Conservation (phyloP, 345 rosid genomes). For the Theobroma cacao region DNA sequence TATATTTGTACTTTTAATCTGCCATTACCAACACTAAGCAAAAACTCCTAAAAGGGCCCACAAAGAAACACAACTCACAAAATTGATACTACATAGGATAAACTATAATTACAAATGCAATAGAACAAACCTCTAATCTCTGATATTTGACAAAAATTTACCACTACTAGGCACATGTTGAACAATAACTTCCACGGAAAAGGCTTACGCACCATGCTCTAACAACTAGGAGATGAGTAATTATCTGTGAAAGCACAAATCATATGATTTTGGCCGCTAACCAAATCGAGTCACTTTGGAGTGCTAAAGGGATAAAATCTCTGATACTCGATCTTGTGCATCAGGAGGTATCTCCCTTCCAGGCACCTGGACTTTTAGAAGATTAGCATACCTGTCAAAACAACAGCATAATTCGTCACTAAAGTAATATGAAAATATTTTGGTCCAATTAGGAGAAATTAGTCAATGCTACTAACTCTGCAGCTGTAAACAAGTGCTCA, state of each 20-base stretch:
- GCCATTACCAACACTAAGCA: not conserved
- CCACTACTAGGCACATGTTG: not conserved
- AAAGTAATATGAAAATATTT: not conserved
- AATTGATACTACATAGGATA: conserved; percentile 22
- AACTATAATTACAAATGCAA: conserved; percentile 2
- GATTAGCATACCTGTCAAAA: conserved; percentile 65
- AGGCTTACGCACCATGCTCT: not conserved
- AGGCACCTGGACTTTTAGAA: conserved; percentile 72
- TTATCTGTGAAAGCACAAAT: conserved; percentile 9
- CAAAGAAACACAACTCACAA: conserved; percentile 12
- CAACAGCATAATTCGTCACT: not conserved
- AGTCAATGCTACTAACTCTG: conserved; percentile 53
- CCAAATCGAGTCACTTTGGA: not conserved
- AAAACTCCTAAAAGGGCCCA: not conserved
- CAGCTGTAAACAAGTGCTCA: conserved; percentile 53
- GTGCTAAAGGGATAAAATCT: conserved; percentile 53
- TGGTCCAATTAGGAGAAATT: not conserved
- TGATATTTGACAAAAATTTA: not conserved
- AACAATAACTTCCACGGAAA: conserved; percentile 1
- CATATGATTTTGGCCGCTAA: not conserved
- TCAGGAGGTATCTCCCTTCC: conserved; percentile 87
- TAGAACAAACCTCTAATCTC: not conserved
- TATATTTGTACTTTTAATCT: not conserved
- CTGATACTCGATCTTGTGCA: conserved; percentile 65
- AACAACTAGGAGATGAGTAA: not conserved